Evolutionary conservation across 768 basidiomycete genomes (phyloP).

Genomic region (Peribolospora baueri): DNA sequence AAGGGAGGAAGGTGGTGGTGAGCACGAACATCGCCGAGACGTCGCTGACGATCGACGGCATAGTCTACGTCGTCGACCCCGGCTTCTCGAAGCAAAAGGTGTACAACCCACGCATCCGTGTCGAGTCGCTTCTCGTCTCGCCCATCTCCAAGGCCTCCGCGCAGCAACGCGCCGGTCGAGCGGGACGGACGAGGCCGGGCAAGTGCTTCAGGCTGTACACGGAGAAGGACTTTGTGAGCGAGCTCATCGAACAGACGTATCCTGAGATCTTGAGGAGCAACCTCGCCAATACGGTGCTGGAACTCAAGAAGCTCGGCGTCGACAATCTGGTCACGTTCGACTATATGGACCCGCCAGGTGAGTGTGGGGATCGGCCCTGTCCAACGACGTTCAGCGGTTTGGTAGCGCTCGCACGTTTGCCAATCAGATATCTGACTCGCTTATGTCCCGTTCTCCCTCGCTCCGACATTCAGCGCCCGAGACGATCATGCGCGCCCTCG

Average conservation of each 20-base stretch:
- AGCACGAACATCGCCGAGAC: constrained; percentile 98
- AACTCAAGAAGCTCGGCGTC: constrained; percentile 80
- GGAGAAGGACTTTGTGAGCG: constrained; percentile 84
- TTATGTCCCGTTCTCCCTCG: neutral
- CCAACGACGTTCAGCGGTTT: neutral
- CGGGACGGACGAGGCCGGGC: constrained; percentile 82
- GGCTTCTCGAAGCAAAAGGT: constrained; percentile 97
- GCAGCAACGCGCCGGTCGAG: constrained; percentile 85
- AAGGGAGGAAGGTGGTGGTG: constrained; percentile 78
- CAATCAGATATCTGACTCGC: neutral
- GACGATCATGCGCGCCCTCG: constrained; percentile 87
- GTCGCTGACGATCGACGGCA: constrained; percentile 89
- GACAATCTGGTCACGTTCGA: constrained; percentile 75
- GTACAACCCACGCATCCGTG: constrained; percentile 90
- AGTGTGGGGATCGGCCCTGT: neutral
- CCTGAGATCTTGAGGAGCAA: constrained; percentile 90
- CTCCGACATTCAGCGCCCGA: constrained; percentile 56
- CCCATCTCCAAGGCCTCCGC: constrained; percentile 94
- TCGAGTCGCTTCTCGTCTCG: constrained; percentile 74
- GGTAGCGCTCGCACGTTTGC: neutral
- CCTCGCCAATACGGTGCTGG: constrained; percentile 73
- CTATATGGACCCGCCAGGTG: constrained; percentile 29
- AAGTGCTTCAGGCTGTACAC: constrained; percentile 95
- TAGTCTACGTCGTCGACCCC: constrained; percentile 97
- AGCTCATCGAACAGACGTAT: constrained; percentile 89